phyloP scores from a whole-genome alignment of 768 basidiomycete genomes.

The Nevesoporus exiguus region DNA sequence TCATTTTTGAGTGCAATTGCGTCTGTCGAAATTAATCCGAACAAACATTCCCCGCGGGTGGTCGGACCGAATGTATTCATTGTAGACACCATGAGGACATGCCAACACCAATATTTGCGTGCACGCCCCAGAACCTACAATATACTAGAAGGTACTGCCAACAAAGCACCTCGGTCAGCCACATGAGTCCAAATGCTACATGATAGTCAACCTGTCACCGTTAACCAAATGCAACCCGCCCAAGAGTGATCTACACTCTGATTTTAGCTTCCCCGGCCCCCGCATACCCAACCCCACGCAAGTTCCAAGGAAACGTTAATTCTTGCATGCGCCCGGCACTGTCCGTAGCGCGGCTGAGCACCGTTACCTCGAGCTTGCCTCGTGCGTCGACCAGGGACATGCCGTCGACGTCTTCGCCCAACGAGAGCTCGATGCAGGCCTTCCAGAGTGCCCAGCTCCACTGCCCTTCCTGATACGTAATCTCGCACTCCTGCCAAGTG shows the following conservation, averaged over 20 bases:
- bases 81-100: too few relatives aligned
- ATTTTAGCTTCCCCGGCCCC: constrained; percentile 29
- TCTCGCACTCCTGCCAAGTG: constrained; percentile 48
- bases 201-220: too few relatives aligned
- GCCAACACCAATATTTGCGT: too few relatives aligned
- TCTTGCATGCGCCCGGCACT: constrained; percentile 46
- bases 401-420: constrained; percentile 21
- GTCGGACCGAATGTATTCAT: too few relatives aligned
- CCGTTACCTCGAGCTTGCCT: constrained; percentile 17
- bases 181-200: too few relatives aligned
- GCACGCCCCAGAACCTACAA: too few relatives aligned
- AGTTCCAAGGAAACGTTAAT: constrained; percentile 54
- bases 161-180: too few relatives aligned
- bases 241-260: background rate
- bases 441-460: constrained; percentile 82
- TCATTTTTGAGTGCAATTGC: background rate
- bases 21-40: too few relatives aligned
- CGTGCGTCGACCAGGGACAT: background rate
- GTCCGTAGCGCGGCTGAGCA: constrained; percentile 53
- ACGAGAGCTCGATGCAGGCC: constrained; percentile 36
- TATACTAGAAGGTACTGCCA: too few relatives aligned
- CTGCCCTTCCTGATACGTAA: constrained; percentile 57
- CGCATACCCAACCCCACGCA: constrained; percentile 55
- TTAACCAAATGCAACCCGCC: background rate
- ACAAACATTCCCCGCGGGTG: too few relatives aligned